Conservation (phyloP, 2,329 filamentous ascomycete genomes). For the Xylariaceae sp. region DNA sequence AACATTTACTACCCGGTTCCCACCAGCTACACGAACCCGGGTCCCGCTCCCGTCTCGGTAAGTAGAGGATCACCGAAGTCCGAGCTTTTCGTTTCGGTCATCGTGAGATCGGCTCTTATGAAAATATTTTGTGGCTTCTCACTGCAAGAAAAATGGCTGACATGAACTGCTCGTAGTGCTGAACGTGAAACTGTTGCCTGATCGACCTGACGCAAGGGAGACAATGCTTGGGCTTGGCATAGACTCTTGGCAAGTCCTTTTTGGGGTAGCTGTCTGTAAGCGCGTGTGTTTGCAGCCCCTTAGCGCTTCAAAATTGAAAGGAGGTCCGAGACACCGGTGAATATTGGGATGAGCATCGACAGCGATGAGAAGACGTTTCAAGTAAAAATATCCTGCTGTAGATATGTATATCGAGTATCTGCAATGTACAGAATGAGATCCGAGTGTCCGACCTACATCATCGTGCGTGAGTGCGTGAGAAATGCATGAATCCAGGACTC, state of each 20-base stretch:
- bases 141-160: slow-evolving; percentile 7
- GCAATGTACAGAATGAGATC: not conserved
- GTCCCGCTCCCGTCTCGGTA: slow-evolving; percentile 19
- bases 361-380: not conserved
- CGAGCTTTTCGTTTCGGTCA: not conserved
- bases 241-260: not conserved
- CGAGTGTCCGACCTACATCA: too few species aligned
- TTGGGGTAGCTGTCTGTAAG: not conserved
- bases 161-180: slow-evolving; percentile 13
- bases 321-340: not conserved
- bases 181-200: not conserved
- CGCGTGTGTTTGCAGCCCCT: too few species aligned
- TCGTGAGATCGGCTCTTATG: not conserved
- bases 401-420: not conserved
- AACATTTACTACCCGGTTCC: slow-evolving; percentile 28
- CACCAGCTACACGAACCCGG: slow-evolving; percentile 29
- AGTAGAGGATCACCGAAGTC: not conserved
- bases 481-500: too few species aligned
- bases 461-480: too few species aligned
- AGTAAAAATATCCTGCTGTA: not conserved
- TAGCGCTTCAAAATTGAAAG: not conserved
- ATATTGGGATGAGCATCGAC: not conserved
- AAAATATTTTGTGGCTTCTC: not conserved
- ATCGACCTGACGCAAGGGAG: not conserved
- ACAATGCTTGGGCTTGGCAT: not conserved